phyloP scores from a whole-genome alignment of 768 basidiomycete genomes.

The Pilatotrama ljubarskyi region DNA sequence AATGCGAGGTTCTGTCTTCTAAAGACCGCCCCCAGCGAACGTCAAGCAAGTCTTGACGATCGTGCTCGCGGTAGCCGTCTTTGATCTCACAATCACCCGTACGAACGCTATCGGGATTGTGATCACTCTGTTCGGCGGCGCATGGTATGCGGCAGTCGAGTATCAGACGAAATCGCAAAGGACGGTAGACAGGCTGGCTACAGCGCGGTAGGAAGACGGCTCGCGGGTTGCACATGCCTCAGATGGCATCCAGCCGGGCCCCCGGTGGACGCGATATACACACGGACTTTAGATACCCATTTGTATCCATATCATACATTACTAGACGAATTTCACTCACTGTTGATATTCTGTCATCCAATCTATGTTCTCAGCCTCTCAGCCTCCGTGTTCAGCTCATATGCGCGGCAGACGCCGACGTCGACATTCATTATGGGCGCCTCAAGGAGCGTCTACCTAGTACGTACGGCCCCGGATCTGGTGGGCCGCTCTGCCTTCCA shows the following conservation, averaged over 20 bases:
- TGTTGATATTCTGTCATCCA: background rate
- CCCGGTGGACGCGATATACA: background rate
- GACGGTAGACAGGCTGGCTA: background rate
- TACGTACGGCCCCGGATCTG: no score
- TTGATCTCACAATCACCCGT: constrained; percentile 77
- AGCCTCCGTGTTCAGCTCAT: no score
- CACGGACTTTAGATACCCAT: constrained; percentile 6
- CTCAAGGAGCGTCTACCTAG: no score
- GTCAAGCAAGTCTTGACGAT: constrained; percentile 94
- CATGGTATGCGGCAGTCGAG: constrained; percentile 74
- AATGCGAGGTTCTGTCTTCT: background rate
- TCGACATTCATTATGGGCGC: no score
- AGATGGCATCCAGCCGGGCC: no score
- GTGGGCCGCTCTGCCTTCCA: no score
- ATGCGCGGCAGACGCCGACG: no score
- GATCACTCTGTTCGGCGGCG: constrained; percentile 85
- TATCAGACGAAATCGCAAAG: constrained; percentile 27
- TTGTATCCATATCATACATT: constrained; percentile 7
- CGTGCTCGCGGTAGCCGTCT: constrained; percentile 78
- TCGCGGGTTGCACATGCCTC: no score
- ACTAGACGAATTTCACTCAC: background rate
- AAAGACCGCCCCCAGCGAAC: constrained; percentile 55
- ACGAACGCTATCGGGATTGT: constrained; percentile 82
- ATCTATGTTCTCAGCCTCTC: no score
- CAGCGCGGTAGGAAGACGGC: background rate